Evolutionary conservation across 805 yeast species (phyloP), one percentile per base, ranked within the genome.

Genomic region (Barnettozyma botsteinii): DNA sequence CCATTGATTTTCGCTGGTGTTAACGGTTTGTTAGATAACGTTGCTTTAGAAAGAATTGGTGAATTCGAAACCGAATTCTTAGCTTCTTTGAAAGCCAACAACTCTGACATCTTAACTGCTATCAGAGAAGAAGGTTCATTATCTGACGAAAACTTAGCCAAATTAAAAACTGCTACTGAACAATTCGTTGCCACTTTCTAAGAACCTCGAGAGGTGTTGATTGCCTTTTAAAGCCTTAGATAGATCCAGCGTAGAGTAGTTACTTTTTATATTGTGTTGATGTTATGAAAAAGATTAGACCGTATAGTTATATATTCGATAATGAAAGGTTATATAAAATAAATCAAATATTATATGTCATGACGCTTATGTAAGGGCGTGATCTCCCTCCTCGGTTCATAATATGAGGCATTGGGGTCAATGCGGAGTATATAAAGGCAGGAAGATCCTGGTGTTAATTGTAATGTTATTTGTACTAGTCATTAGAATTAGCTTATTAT

Each of bases 1-100:
- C 98, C 98, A 67, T 75, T 88, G 67, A 88, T 93, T 67, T 93
- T 70, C 80, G 98, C 98, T 54, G 99, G 99, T 91, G 98, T 94
- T 65, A 89, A 91, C 82, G 99, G 99, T 81, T 88, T 65, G 89
- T 82, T 93, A 66, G 99, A 93, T 70, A 63, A 71, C 57, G 65
- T 93, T 60, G 85, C 93, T 56, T 72, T 91, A 56, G 79, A 81
- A 66, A 84, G 86, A 72, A 79, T 93, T 62, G 87, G 74, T 67
- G 85, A 84, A 67, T 93, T 85, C 66, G 99, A 93, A 82, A 72
- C 79, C 60, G 81, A 87, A 62, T 93, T 89, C 89, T 73, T 85
- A 67, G 76, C 95, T 57, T 80, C 84, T 81, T 79, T 93, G 72
- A 84, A 86, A 76, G 70, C 97, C 56, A 87, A 85, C 76, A 91